Conservation (phyloP, 768 basidiomycete species). For the Termitomyces sp. region DNA sequence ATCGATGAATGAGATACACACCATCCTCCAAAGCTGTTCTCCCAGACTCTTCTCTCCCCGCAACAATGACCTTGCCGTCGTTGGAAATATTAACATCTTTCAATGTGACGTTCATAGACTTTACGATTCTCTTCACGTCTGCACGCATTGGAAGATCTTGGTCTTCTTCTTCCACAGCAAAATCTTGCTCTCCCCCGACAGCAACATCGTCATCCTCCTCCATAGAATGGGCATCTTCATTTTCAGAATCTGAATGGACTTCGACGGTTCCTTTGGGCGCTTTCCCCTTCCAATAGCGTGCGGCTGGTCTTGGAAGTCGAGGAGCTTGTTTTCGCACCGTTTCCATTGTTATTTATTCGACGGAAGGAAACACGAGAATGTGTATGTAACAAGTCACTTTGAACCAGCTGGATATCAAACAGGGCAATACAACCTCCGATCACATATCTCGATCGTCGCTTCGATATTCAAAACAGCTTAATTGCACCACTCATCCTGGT, state of each 20-base stretch:
- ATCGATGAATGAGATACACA: conserved; percentile 15
- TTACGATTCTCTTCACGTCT: conserved; percentile 29
- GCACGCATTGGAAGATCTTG: conserved; percentile 33
- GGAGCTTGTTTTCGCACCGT: conserved; percentile 62
- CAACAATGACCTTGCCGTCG: conserved; percentile 77
- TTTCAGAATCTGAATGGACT: conserved; percentile 60
- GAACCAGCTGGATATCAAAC: conserved; percentile 6
- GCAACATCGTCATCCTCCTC: conserved; percentile 54
- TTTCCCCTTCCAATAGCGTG: conserved; percentile 88
- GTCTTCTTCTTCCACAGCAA: conserved; percentile 39
- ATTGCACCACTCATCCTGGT: too few species aligned
- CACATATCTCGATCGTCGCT: background rate
- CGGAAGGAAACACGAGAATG: background rate
- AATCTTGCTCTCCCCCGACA: conserved; percentile 53
- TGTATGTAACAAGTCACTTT: background rate
- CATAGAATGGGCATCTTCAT: conserved; percentile 39
- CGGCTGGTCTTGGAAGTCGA: conserved; percentile 73
- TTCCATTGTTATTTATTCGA: conserved; percentile 17
- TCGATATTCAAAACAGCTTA: too few species aligned
- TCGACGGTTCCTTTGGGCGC: conserved; percentile 71
- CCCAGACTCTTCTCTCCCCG: conserved; percentile 74
- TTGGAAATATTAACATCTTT: conserved; percentile 77
- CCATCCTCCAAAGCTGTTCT: conserved; percentile 58
- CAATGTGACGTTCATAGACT: conserved; percentile 68
- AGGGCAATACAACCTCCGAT: conserved; percentile 2